Conservation (phyloP, 1,284 basidiomycete species). For the Heterobasidion annosum region DNA sequence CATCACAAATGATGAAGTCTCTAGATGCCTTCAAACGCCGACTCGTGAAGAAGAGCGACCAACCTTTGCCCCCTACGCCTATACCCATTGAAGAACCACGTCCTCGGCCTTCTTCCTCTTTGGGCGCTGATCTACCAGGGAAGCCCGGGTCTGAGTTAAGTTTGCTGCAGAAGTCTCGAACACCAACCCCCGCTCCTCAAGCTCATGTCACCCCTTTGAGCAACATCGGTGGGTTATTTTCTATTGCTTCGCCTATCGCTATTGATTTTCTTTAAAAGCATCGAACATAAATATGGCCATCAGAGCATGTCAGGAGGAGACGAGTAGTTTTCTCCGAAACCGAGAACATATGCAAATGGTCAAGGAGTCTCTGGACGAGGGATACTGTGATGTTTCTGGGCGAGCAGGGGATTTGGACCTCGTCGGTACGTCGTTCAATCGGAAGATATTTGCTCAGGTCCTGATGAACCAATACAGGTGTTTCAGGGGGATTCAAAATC, state of each 20-base stretch:
- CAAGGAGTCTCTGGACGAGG: slow-evolving; percentile 67
- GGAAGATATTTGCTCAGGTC: not conserved
- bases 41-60: not conserved
- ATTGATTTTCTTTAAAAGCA: slow-evolving; percentile 25
- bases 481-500: slow-evolving; percentile 57
- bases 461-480: slow-evolving; percentile 27
- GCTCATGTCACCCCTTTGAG: slow-evolving; percentile 44
- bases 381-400: slow-evolving; percentile 79
- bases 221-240: slow-evolving; percentile 43
- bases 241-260: not conserved
- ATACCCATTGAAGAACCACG: not conserved
- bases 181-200: slow-evolving; percentile 3
- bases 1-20: not conserved
- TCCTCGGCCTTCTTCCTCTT: not conserved
- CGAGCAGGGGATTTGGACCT: slow-evolving; percentile 52
- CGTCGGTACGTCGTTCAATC: slow-evolving; percentile 33
- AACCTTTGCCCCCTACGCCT: not conserved
- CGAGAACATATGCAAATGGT: slow-evolving; percentile 63
- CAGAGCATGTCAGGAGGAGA: slow-evolving; percentile 67
- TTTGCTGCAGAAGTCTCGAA: not conserved
- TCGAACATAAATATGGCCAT: slow-evolving; percentile 73
- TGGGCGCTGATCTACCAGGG: not conserved
- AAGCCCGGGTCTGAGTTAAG: not conserved
- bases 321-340: slow-evolving; percentile 51
- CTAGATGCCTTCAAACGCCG: not conserved